These are phyloP conservation scores for Cladosporium sp. DNA, from an alignment of 2,329 filamentous ascomycete genomes.

Conservation along the genomic window DNA sequence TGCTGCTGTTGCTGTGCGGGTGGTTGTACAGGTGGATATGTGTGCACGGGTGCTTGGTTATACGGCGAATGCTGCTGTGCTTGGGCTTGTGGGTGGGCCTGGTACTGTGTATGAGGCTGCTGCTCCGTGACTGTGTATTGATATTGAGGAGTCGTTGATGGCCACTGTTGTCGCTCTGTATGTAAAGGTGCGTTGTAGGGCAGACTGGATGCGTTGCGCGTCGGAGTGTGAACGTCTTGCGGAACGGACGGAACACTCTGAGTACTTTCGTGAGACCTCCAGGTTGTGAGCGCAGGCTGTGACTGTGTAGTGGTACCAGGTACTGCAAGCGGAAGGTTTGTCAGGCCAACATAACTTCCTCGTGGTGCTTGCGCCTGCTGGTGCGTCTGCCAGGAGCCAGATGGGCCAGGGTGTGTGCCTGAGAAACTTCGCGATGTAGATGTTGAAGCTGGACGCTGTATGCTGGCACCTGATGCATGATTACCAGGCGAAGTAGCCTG, in stretches of 20 bases:
- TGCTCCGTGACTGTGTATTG: constrained; percentile 22
- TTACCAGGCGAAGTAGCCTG: constrained; percentile 24
- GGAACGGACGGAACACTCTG: constrained; percentile 15
- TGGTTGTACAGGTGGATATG: constrained; percentile 10
- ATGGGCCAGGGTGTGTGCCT: constrained; percentile 22
- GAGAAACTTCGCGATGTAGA: constrained; percentile 26
- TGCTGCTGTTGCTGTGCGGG: background rate
- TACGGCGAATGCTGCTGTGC: constrained; percentile 13
- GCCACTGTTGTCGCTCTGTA: constrained; percentile 22
- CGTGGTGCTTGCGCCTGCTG: constrained; percentile 13
- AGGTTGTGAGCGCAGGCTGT: constrained; percentile 21
- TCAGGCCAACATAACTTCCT: constrained; percentile 5
- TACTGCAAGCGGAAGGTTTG: constrained; percentile 14
- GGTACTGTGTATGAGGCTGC: constrained; percentile 21
- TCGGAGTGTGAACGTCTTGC: constrained; percentile 13
- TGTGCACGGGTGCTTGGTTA: constrained; percentile 10
- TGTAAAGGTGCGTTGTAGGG: constrained; percentile 14
- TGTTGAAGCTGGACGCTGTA: constrained; percentile 23
- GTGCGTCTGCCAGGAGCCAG: constrained; percentile 26
- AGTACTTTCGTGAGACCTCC: constrained; percentile 27
- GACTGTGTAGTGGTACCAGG: constrained; percentile 17
- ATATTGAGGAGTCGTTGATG: constrained; percentile 19
- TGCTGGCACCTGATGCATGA: constrained; percentile 20
- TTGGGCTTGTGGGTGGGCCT: constrained; percentile 9
- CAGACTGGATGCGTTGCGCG: constrained; percentile 14